Evolutionary conservation across 2,329 filamentous ascomycete genomes (phyloP).

Genomic region (Aspergillus sp.): DNA sequence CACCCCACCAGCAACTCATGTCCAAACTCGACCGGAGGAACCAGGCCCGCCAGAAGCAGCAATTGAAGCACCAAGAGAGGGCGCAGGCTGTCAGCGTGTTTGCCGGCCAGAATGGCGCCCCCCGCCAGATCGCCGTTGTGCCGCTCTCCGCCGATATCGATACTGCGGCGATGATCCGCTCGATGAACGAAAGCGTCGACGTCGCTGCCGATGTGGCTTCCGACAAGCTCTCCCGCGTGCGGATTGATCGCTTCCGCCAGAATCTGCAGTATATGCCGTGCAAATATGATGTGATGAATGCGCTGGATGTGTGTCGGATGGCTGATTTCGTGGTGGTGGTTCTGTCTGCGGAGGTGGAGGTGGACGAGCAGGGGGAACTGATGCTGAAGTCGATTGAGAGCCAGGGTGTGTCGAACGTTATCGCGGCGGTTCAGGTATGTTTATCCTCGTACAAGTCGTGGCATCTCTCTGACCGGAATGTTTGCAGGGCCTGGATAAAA

Average conservation of each 20-base stretch:
- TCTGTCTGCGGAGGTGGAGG: conserved; percentile 68
- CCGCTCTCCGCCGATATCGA: conserved; percentile 70
- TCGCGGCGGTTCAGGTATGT: conserved; percentile 62
- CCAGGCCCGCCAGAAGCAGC: conserved; percentile 81
- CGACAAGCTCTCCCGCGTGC: conserved; percentile 52
- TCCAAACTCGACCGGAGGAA: conserved; percentile 94
- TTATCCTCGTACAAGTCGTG: neutral
- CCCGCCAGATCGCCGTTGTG: conserved; percentile 78
- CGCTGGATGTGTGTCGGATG: conserved; percentile 74
- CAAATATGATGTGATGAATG: conserved; percentile 62
- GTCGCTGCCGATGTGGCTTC: conserved; percentile 56
- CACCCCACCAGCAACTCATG: conserved; percentile 92
- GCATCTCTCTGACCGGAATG: neutral
- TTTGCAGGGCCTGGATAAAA: conserved; percentile 53
- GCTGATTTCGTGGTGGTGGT: conserved; percentile 89
- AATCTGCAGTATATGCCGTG: conserved; percentile 77
- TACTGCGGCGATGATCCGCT: conserved; percentile 54
- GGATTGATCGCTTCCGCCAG: conserved; percentile 88
- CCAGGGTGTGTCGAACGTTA: conserved; percentile 88
- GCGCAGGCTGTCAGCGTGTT: conserved; percentile 73
- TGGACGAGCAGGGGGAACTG: conserved; percentile 69
- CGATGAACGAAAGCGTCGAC: conserved; percentile 71
- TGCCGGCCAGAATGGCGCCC: conserved; percentile 73
- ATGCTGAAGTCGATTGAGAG: conserved; percentile 81
- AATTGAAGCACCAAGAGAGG: conserved; percentile 74